Percentiles rank a stretch among this genome's conserved stretches.
These are phyloP conservation scores for Amauroascus verrucosus DNA, from an alignment of 2,329 filamentous ascomycete species.

Conservation along the genomic window DNA sequence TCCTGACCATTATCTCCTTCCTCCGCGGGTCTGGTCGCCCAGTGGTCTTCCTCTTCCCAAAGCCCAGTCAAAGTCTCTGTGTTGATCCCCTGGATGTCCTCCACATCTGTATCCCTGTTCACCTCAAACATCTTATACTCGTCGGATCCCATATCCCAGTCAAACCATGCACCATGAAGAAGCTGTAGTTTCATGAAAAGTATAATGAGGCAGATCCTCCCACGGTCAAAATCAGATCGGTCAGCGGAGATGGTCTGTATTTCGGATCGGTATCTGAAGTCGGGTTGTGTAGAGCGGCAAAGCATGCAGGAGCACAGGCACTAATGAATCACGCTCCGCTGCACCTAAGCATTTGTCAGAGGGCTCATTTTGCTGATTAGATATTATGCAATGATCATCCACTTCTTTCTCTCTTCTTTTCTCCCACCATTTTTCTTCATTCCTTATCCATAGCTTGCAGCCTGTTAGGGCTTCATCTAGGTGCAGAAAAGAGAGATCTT, in stretches of 20 bases:
- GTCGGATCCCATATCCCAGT: neutral
- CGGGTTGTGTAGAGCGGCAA: neutral
- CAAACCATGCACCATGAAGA: neutral
- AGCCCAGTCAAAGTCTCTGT: neutral
- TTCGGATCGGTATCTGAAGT: neutral
- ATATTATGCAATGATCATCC: no score
- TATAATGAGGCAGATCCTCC: conserved; percentile 1
- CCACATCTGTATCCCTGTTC: neutral
- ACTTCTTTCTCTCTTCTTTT: no score
- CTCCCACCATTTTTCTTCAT: no score
- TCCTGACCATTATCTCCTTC: neutral
- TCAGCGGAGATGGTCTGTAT: neutral
- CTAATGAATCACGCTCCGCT: no score
- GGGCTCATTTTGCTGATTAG: no score
- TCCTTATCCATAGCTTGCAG: no score
- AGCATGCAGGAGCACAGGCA: neutral
- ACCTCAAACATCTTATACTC: neutral
- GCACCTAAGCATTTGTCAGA: no score
- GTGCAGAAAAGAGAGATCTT: no score
- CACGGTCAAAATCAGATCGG: neutral
- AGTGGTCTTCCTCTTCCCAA: neutral
- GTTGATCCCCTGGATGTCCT: neutral
- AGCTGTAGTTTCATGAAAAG: conserved; percentile 4
- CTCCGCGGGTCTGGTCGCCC: neutral
- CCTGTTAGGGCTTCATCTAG: no score